Base-by-base conservation (phyloP, 176 grass and related monocot species). In the Carex pumila region DNA sequence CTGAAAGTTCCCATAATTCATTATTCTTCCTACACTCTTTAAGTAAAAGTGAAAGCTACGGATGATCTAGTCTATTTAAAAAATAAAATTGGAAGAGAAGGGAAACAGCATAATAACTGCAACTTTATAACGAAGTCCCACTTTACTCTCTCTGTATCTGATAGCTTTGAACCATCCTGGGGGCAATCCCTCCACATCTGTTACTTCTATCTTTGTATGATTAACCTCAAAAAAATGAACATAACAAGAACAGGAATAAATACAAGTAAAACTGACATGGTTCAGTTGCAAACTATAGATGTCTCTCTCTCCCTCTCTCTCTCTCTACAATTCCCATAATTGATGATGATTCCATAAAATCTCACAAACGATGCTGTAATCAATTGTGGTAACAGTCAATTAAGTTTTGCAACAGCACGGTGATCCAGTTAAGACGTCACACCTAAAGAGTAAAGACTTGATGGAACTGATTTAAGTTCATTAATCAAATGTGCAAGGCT, bases 81-180 rank as follows among this genome's bases (percentile, higher is more conserved):
- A 15, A 56, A 64, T 12, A 64, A 52, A 56, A 59, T 30, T 19
- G 9, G 13, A 58, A 15, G 39, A 60, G 39, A 60, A 29, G 66
- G 60, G 22, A 18, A 76, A 85, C 75, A 47, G 65, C 70, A 85
- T 22, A 62, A 55, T 55, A 66, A 82, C 56, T 37, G 71, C 15
- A 85, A 52, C 3, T 78, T 52, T 85, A 14, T 7, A 39, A 29
- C n/a, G 58, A 63, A 41, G 61, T 71, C 71, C 74, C 4, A 49
- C 57, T 62, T 14, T 66, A 74, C 22, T 21, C 61, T 65, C 84
- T 79, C 84, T 83, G 61, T 68, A 83, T 65, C 80, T 84, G 12
- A 81, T 75, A 67, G 85, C 84, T 75, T 84, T 90, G 41, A 80
- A 79, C 88, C 88, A 90, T 45, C 80, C 88, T 9, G 32, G 19